These are phyloP conservation scores for Rhizomucor pusillus DNA, from an alignment of 371 early-diverging fungal species.

Conservation along the genomic window DNA sequence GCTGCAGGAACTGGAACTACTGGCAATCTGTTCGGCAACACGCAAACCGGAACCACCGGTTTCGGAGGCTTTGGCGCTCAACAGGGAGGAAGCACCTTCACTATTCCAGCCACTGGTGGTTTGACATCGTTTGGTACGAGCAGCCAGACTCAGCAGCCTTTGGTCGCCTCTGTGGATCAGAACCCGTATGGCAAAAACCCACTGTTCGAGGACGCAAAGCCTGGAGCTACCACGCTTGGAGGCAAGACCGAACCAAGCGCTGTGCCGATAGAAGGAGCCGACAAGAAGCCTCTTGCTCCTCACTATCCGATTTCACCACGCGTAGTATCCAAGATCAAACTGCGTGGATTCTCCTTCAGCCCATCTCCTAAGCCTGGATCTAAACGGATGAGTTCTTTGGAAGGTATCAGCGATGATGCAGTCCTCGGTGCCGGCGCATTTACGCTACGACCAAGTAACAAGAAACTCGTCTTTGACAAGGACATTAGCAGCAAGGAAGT, in stretches of 20 bases:
- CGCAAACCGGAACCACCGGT: slow-evolving; percentile 15
- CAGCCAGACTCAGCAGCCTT: slow-evolving; percentile 39
- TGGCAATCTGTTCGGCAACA: slow-evolving; percentile 22
- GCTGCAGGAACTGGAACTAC: slow-evolving; percentile 22
- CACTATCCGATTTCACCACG: slow-evolving; percentile 68
- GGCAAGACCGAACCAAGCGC: slow-evolving; percentile 46
- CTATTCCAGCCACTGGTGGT: slow-evolving; percentile 42
- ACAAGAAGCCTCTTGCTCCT: slow-evolving; percentile 50
- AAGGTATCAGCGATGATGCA: slow-evolving; percentile 64
- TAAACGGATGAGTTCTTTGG: slow-evolving; percentile 31
- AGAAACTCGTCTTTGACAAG: slow-evolving; percentile 62
- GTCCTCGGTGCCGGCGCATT: slow-evolving; percentile 67
- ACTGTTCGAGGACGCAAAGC: slow-evolving; percentile 58
- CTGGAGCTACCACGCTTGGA: slow-evolving; percentile 20
- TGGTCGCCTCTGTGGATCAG: slow-evolving; percentile 76
- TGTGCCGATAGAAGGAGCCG: slow-evolving; percentile 42
- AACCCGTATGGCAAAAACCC: slow-evolving; percentile 86
- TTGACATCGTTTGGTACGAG: slow-evolving; percentile 41
- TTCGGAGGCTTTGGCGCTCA: slow-evolving; percentile 27
- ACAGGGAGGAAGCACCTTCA: slow-evolving; percentile 25
- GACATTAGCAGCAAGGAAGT: slow-evolving; percentile 18
- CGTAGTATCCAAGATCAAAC: slow-evolving; percentile 64
- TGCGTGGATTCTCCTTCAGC: slow-evolving; percentile 58
- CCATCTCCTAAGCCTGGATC: slow-evolving; percentile 26
- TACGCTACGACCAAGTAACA: slow-evolving; percentile 70